Evolutionary conservation across 805 yeast species (phyloP), one percentile per base, ranked within the genome.

Genomic region (Candida qinlingensis): DNA sequence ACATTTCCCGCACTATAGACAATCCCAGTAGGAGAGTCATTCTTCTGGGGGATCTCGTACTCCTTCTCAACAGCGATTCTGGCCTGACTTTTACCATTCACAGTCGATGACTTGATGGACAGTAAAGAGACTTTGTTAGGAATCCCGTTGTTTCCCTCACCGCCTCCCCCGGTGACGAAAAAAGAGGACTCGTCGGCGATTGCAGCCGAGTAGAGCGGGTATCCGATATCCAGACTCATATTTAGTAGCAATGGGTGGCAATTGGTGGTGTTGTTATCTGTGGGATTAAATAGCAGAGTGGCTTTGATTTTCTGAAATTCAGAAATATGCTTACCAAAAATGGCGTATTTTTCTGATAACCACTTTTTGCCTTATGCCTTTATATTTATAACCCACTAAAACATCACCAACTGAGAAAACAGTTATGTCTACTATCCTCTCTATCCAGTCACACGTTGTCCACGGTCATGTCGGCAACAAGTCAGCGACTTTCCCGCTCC

Each of bases 381-480:
- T 31, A 7, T 10, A 7, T 31, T 31, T 7, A 31, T 31, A 31
- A 7, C 34, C 34, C 34, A 31, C 34, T 31, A 31, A 26, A 34
- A 42, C 19, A 19, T 19, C 19, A 19, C 19, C 19, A 19, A 19
- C 19, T 19, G 19, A 19, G 2, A 19, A 19, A 19, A 19, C 19
- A n/a, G 29, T 30, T 12, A 38, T 49, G 38, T 46, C 46, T 39
- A 62, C 56, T 42, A 58, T 71, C 8, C 72, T 85, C 2, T 75
- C 87, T 4, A 72, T 90, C 8, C 92, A 88, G 57, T 88, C 96
- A 4, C 97, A 94, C 65, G 98, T 94, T 1, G 90, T 81, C 3
- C 98, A 92, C 63, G 99, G 99, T 3, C 85, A 88, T 59, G 99
- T 94, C 2, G 99, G 99, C 1, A 90, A 90, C 64, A 78, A 83